phyloP scores from a whole-genome alignment of 805 yeast genomes.

The Candida vartiovaarae region DNA sequence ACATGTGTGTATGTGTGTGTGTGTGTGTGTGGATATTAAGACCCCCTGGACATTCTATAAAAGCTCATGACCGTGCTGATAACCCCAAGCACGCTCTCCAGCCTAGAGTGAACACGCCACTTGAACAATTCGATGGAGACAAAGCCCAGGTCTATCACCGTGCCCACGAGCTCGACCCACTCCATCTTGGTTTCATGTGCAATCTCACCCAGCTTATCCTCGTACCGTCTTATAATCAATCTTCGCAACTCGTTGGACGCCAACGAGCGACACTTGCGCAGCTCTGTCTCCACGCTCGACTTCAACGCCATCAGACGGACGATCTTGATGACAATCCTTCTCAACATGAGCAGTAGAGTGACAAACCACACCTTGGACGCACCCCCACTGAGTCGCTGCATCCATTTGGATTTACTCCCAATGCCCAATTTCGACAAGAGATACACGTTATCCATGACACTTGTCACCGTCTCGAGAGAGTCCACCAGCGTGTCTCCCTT shows the following conservation, averaged over 20 bases:
- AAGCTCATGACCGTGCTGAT: slow-evolving; percentile 13
- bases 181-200: slow-evolving; percentile 6
- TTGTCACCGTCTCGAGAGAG: slow-evolving; percentile 14
- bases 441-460: slow-evolving; percentile 16
- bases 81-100: slow-evolving; percentile 12
- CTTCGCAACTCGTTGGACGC: slow-evolving; percentile 2
- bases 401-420: slow-evolving; percentile 1
- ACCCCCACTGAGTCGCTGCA: slow-evolving; percentile 2
- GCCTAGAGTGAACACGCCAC: slow-evolving; percentile 8
- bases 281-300: slow-evolving; percentile 5
- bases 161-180: slow-evolving; percentile 10
- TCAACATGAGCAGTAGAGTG: slow-evolving; percentile 10
- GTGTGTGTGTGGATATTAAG: too few species aligned
- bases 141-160: slow-evolving; percentile 15
- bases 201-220: slow-evolving; percentile 7
- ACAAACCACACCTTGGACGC: slow-evolving; percentile 18
- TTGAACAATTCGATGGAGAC: slow-evolving; percentile 14
- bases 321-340: slow-evolving; percentile 4
- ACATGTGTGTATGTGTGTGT: too few species aligned
- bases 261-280: background rate
- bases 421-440: slow-evolving; percentile 13
- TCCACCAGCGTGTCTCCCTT: slow-evolving; percentile 10
- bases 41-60: slow-evolving; percentile 8
- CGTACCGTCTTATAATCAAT: slow-evolving; percentile 12
- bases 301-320: slow-evolving; percentile 4